Conservation (phyloP, 805 yeast genomes). For the Martiniozyma abietophila region DNA sequence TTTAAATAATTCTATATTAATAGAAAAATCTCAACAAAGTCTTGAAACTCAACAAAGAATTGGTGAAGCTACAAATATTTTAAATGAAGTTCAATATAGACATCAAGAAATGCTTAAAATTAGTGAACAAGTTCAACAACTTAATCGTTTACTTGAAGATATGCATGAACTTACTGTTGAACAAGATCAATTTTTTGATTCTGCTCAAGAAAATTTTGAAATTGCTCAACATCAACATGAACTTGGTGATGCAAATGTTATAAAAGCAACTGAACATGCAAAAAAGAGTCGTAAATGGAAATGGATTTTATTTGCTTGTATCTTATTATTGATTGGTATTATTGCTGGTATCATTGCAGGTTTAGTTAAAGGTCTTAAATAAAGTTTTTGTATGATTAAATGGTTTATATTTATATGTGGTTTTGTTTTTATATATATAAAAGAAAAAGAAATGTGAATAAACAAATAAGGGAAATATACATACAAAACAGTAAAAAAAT, state of each 20-base stretch:
- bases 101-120: slow-evolving; percentile 84
- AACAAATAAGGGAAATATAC: no score
- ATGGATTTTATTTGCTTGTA: slow-evolving; percentile 62
- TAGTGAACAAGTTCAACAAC: slow-evolving; percentile 86
- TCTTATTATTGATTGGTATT: slow-evolving; percentile 37
- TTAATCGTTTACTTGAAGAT: slow-evolving; percentile 83
- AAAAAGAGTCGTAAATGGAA: slow-evolving; percentile 79
- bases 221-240: slow-evolving; percentile 80
- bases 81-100: slow-evolving; percentile 84
- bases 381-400: no score
- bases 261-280: slow-evolving; percentile 74
- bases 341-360: slow-evolving; percentile 44
- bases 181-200: slow-evolving; percentile 77
- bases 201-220: slow-evolving; percentile 65
- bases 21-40: slow-evolving; percentile 32
- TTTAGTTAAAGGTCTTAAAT: slow-evolving; percentile 27
- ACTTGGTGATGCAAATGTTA: slow-evolving; percentile 83
- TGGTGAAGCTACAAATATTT: slow-evolving; percentile 80
- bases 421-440: no score
- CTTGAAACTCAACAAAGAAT: slow-evolving; percentile 40
- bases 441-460: no score
- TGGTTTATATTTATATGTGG: no score
- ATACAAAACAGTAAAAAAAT: no score
- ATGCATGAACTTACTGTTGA: slow-evolving; percentile 91
- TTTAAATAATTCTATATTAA: slow-evolving; percentile 73